A percentile compares a stretch with the other conserved stretches of the same genome.
Conservation (phyloP, 2,329 filamentous ascomycete species). For the Raffaelea albimanens region DNA sequence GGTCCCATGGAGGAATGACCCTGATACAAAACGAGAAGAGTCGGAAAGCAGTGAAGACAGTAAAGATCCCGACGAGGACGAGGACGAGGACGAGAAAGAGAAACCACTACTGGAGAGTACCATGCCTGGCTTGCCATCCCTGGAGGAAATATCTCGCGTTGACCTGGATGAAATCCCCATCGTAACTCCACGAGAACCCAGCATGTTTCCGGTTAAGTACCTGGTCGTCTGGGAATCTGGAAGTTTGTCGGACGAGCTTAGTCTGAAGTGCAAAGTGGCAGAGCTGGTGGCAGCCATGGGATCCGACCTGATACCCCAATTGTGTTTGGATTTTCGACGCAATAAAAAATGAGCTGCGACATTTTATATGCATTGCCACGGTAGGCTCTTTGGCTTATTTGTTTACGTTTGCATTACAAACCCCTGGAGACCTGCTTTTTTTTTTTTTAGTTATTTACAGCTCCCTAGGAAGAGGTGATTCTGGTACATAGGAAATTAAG, state of each 20-base stretch:
- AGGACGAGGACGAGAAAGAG: constrained; percentile 17
- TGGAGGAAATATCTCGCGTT: constrained; percentile 41
- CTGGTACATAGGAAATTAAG: no score
- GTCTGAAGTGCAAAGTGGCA: constrained; percentile 53
- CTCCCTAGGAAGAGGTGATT: no score
- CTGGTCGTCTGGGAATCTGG: constrained; percentile 51
- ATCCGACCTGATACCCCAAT: constrained; percentile 41
- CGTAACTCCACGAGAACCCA: constrained; percentile 28
- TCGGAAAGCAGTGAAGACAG: constrained; percentile 7
- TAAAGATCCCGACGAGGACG: constrained; percentile 15
- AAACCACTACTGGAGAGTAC: constrained; percentile 45
- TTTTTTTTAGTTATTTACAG: no score
- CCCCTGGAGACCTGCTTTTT: no score
- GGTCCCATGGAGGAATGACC: no score
- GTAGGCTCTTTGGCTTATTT: neutral
- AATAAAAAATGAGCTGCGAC: neutral
- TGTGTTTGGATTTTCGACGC: constrained; percentile 47
- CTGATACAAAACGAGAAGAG: no score
- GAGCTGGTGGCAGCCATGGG: constrained; percentile 61
- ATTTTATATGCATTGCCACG: no score
- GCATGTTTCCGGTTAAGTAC: constrained; percentile 36
- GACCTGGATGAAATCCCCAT: constrained; percentile 53
- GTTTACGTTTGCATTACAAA: no score
- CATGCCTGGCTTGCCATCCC: constrained; percentile 57
- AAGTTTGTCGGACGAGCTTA: constrained; percentile 35